Base-by-base conservation (phyloP, 2,329 filamentous ascomycete species). In the Phymatotrichopsis omnivora region DNA sequence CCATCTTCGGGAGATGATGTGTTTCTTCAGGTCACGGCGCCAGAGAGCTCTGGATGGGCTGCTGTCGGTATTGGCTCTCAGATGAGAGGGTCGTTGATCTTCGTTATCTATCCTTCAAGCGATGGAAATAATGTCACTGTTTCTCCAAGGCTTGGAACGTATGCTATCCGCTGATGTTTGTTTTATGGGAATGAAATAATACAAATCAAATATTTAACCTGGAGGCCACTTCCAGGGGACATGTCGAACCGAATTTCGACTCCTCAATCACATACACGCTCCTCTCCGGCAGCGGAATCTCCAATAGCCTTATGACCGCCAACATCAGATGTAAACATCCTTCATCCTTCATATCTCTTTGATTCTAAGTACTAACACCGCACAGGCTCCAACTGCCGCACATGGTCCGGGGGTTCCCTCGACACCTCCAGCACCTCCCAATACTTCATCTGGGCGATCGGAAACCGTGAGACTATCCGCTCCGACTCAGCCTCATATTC, bases 391-490 rank as follows among this genome's bases (percentile, higher is more conserved):
- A 72, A 72, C 60, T 78, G 75, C 61, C 58, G 68, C 42, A 59
- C 63, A 10, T 73, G 70, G 69, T 56, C 55, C 25, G 61, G 64
- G 17, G 67, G 67, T 31, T 57, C 58, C 14, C 61, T 78, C 47
- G 58, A 65, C 36, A 60, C 73, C n/a, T 52, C 58, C 6, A 65
- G 65, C 39, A 61, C 61, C 12, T 54, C 55, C 27, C 63, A 67
- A 10, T 54, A 57, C 31, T 78, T 74, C 72, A 71, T 78, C 44
- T 67, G 67, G 7, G 74, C 73, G 0, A 76, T 73, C 71, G 68
- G 65, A 52, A n/a, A 45, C 2, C 72, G 73, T 5, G 45, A 56
- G 14, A 54, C 70, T 2, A 57, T 78, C 23, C 65, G 67, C 41
- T 69, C 69, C 20, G 64, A 63, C 2, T 66, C 63, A 53, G 47